A percentile compares a stretch with the other conserved stretches of the same genome.
phyloP scores from a whole-genome alignment of 768 basidiomycete species.

The Kwoniella europaea region DNA sequence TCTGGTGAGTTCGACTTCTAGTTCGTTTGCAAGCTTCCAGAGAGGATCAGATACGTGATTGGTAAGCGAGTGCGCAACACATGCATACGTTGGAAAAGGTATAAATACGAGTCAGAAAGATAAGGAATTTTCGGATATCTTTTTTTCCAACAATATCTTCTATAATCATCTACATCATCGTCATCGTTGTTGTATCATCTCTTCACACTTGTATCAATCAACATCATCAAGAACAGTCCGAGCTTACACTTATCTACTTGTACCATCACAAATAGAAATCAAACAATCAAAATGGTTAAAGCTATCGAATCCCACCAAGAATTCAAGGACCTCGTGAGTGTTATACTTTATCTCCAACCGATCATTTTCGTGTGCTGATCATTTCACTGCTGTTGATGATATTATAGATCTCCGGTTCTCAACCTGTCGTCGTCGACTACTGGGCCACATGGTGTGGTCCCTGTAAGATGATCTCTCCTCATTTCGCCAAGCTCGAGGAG shows the following conservation, averaged over 20 bases:
- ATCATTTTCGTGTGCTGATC: neutral
- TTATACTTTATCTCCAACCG: neutral
- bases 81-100: neutral
- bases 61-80: neutral
- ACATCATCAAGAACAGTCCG: neutral
- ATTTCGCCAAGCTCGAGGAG: constrained; percentile 56
- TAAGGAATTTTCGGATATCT: neutral
- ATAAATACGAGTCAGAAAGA: neutral
- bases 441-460: constrained; percentile 58
- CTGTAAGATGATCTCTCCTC: constrained; percentile 59
- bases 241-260: neutral
- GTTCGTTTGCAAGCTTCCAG: too few species aligned
- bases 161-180: neutral
- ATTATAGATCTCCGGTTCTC: constrained; percentile 41
- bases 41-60: neutral
- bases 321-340: constrained; percentile 51
- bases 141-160: neutral
- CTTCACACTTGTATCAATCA: neutral
- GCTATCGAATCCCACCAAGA: constrained; percentile 53
- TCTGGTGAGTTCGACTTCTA: constrained; percentile 17
- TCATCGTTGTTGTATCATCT: neutral
- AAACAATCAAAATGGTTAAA: constrained; percentile 51
- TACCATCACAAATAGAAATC: neutral
- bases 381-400: neutral
- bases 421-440: constrained; percentile 55